These are phyloP conservation scores for Kodamaea leandrae DNA, from an alignment of 805 yeast genomes.

Conservation along the genomic window DNA sequence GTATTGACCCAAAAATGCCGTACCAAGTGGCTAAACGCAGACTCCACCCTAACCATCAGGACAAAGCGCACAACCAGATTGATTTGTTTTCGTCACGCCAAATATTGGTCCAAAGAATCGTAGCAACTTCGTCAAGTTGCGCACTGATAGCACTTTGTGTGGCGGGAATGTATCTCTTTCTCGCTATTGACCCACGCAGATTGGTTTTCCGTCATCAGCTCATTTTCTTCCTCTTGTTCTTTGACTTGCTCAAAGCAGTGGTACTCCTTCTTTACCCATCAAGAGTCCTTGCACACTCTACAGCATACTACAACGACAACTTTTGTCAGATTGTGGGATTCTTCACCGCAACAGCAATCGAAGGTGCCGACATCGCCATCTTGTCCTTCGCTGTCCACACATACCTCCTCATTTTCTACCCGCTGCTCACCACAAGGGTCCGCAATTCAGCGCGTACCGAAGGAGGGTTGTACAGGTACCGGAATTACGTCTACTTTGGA, in stretches of 20 bases:
- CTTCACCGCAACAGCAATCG: conserved; percentile 75
- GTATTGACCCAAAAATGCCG: too few relatives aligned
- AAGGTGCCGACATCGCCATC: conserved; percentile 85
- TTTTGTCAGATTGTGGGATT: conserved; percentile 73
- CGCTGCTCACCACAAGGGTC: conserved; percentile 46
- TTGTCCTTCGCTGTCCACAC: conserved; percentile 81
- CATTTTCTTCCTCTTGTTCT: conserved; percentile 62
- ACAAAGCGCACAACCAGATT: conserved; percentile 1
- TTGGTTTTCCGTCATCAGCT: conserved; percentile 68
- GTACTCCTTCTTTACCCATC: conserved; percentile 68
- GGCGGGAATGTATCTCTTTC: conserved; percentile 55
- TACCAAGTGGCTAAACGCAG: too few relatives aligned
- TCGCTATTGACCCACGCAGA: conserved; percentile 62
- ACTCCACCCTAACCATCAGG: neutral
- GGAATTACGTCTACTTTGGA: conserved; percentile 56
- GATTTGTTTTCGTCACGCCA: conserved; percentile 26
- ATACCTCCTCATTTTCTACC: conserved; percentile 66
- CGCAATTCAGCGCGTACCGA: conserved; percentile 44
- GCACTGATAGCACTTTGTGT: conserved; percentile 48
- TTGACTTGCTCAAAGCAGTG: conserved; percentile 73
- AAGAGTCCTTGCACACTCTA: conserved; percentile 43
- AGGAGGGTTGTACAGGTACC: conserved; percentile 67
- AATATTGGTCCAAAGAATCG: conserved; percentile 30
- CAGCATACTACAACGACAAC: conserved; percentile 45
- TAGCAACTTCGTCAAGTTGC: conserved; percentile 39